Evolutionary conservation across 2,329 filamentous ascomycete species (phyloP), one percentile per base, ranked within the genome.

Genomic region (Colletotrichum cuscutae): DNA sequence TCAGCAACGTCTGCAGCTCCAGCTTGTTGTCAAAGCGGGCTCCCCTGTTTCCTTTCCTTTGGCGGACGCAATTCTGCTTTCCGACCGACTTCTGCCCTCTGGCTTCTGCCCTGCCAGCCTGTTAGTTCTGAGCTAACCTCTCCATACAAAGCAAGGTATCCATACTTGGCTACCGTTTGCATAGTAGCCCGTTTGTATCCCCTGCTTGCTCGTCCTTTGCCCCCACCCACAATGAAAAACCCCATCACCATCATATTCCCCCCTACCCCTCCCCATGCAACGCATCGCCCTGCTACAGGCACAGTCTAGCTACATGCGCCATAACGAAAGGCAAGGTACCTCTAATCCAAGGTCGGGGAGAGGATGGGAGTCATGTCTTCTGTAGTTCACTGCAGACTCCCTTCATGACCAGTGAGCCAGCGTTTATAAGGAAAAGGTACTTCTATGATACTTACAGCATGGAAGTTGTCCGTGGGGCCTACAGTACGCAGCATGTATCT

Each of bases 261-360:
- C 49, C 26, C 69, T 62, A 58, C 64, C 68, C 68, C 58, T 54
- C 63, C 46, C 35, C 59, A 35, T 72, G 59, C 52, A 69, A 64
- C 69, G 26, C 65, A 72, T 60, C 59, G 65, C 59, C 52, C 57
- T 68, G 69, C 52, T 63, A 46, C 53, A 63, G 65, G 65, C 37
- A 46, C 30, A 63, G 65, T 58, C 37, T 72, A 72, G 69, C 35
- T 30, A 63, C 52, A 32, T 52, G 24, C 58, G 32, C 58, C 53
- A 64, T 49, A 22, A 67, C 26, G 62, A 56, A 37, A 42, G 15
- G 37, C 15, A 42, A 42, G 37, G 37, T 49, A 15, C 15, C 30
- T 56, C 12, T 54, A 28, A 56, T 56, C 12, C 26, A 28, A 56
- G 13, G 53, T 26, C 42, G 6, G 42, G 42, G 42, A 42, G 42